Evolutionary conservation across 768 basidiomycete species (phyloP).

Genomic region (Leccinum uliginosum): DNA sequence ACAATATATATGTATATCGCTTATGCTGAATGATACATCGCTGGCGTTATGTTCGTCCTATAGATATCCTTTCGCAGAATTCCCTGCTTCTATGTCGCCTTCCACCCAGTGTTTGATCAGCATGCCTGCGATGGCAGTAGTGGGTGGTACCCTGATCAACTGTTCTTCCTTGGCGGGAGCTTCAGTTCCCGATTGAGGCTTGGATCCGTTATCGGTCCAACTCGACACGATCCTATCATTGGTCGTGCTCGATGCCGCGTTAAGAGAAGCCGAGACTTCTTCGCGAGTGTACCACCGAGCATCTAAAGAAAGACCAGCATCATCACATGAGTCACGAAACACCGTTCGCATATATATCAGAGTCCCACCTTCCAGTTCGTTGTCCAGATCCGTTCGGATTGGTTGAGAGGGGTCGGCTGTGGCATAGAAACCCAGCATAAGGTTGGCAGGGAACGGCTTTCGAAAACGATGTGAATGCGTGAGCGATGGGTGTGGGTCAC

Average conservation of each 20-base stretch:
- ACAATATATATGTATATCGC: not conserved
- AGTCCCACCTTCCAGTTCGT: slow-evolving; percentile 78
- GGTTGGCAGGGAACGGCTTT: slow-evolving; percentile 85
- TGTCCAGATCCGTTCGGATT: slow-evolving; percentile 85
- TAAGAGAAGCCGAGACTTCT: slow-evolving; percentile 61
- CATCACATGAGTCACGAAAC: not conserved
- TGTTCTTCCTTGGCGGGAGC: slow-evolving; percentile 35
- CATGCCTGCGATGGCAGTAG: slow-evolving; percentile 78
- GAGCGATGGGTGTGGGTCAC: not conserved
- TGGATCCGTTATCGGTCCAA: slow-evolving; percentile 20
- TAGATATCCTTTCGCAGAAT: slow-evolving; percentile 40
- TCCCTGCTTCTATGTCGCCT: slow-evolving; percentile 43
- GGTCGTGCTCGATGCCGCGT: slow-evolving; percentile 25
- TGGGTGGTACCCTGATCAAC: slow-evolving; percentile 71
- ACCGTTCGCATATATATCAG: not conserved
- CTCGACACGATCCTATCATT: slow-evolving; percentile 24
- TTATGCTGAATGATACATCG: not conserved
- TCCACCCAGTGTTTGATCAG: slow-evolving; percentile 80
- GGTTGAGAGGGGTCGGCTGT: slow-evolving; percentile 67
- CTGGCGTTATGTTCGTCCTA: slow-evolving; percentile 38
- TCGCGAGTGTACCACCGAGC: slow-evolving; percentile 84
- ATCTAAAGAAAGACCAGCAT: slow-evolving; percentile 43
- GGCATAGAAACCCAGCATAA: slow-evolving; percentile 90
- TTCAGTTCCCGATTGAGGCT: slow-evolving; percentile 13
- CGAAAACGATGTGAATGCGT: not conserved